Evolutionary conservation across 805 yeast genomes (phyloP).

Genomic region (Kodamaea jinghongensis): DNA sequence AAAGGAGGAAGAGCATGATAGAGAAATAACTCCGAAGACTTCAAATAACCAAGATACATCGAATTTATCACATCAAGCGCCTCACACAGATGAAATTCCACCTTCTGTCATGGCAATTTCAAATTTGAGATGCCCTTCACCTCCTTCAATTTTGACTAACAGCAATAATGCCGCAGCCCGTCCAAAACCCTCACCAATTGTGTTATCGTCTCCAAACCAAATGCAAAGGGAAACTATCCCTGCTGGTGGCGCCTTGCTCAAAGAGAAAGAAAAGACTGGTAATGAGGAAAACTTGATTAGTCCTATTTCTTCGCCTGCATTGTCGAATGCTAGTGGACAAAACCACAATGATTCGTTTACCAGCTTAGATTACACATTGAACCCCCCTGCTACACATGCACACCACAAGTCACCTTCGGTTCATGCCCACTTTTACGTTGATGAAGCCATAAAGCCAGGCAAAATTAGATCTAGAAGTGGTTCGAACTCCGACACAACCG

Average conservation of each 20-base stretch:
- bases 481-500: constrained; percentile 20
- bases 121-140: constrained; percentile 63
- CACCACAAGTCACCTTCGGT: constrained; percentile 61
- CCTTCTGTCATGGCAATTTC: constrained; percentile 60
- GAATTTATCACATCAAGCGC: neutral
- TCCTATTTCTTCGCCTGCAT: constrained; percentile 2
- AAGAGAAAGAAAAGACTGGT: constrained; percentile 17
- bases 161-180: constrained; percentile 4
- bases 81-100: constrained; percentile 23
- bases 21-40: too few relatives aligned
- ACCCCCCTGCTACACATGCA: constrained; percentile 29
- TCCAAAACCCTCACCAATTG: constrained; percentile 8
- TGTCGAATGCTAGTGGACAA: neutral
- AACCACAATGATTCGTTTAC: constrained; percentile 18
- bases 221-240: constrained; percentile 32
- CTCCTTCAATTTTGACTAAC: constrained; percentile 60
- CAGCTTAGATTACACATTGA: constrained; percentile 24
- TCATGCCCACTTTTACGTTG: constrained; percentile 77
- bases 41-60: too few relatives aligned
- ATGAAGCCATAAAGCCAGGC: constrained; percentile 57
- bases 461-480: constrained; percentile 40
- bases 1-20: too few relatives aligned
- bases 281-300: neutral
- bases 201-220: constrained; percentile 4
- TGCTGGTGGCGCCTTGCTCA: constrained; percentile 47